Evolutionary conservation across 78 protist species (phyloP).

Genomic region (Emiliania huxleyi): DNA sequence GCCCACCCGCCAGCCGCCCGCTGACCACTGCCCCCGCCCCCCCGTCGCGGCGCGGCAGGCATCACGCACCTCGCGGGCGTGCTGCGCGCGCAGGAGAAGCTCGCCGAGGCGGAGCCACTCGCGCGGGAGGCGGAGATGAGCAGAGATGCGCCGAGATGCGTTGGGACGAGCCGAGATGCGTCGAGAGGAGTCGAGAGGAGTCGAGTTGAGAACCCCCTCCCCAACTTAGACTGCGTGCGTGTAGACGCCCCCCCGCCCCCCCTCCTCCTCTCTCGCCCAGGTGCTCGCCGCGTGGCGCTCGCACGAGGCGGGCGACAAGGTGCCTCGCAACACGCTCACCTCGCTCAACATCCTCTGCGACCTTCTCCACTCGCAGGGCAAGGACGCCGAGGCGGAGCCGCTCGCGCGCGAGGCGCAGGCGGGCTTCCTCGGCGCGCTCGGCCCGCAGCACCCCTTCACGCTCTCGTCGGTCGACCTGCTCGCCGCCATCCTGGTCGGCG

Average conservation of each 20-base stretch:
- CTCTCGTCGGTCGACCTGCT: not conserved
- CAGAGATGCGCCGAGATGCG: too few relatives aligned
- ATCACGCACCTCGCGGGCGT: not conserved
- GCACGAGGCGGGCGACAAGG: not conserved
- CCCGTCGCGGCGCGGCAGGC: too few relatives aligned
- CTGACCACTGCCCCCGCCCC: too few relatives aligned
- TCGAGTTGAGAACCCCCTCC: too few relatives aligned
- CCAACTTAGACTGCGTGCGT: too few relatives aligned
- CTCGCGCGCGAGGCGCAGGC: not conserved
- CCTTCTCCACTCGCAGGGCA: not conserved
- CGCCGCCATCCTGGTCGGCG: not conserved
- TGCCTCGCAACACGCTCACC: not conserved
- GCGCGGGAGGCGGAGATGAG: not conserved
- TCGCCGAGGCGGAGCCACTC: not conserved
- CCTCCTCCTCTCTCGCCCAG: too few relatives aligned
- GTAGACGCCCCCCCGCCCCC: too few relatives aligned
- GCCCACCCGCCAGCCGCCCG: too few relatives aligned
- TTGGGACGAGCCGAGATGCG: too few relatives aligned
- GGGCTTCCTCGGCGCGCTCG: not conserved
- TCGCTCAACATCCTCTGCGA: not conserved
- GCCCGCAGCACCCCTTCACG: not conserved
- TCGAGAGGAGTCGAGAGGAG: too few relatives aligned
- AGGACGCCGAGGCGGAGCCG: slow-evolving; percentile 6
- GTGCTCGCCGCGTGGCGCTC: not conserved
- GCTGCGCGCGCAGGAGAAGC: not conserved